Base-by-base conservation (phyloP, 1,284 basidiomycete species). In the Naganishia liquefaciens region DNA sequence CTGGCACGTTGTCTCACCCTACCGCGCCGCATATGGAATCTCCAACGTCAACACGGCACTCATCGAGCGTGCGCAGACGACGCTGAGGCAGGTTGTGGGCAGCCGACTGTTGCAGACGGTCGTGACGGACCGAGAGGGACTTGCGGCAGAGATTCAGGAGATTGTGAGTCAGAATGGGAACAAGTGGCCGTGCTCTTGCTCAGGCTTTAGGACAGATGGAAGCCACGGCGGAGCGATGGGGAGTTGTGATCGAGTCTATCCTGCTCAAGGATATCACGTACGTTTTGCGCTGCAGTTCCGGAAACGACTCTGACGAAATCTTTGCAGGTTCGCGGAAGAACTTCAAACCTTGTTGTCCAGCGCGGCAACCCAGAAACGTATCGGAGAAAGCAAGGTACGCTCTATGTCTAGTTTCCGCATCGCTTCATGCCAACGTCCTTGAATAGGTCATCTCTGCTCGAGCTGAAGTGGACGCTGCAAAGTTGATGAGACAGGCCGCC, bases 131-230 rank as follows among this genome's bases (percentile, higher is more conserved):
- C 90, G 95, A 69, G 95, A 98, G 75, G 92, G 91, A 64, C 93
- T 98, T 69, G 95, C 94, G 3, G 88, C 89, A 73, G 94, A 97
- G 79, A 94, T 97, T 64, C 92, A 91, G 53, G 92, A 95, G 77
- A 95, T 97, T 65, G 91, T 96, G 25, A 86, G 75, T 74, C 13
- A 23, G 6, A 5, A 13, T 9, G 9, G 23, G n/a, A 17, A 23
- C 21, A 28, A 5, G 23, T 4, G 17, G n/a, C 10, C 13, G 21
- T 19, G 54, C 21, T 37, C 30, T 40, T n/a, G 21, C 19, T 13
- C 15, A 52, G 15, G 25, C 23, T 2, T 11, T 44, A 21, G 15
- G 23, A n/a, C 60, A 76, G 76, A 77, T 79, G 69, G 77, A 78
- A 68, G 88, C 58, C 85, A 93, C 74, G 11, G 77, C 74, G 70